These are phyloP conservation scores for Ophiostoma pallidulum DNA, from an alignment of 2,329 filamentous ascomycete species.

Conservation along the genomic window DNA sequence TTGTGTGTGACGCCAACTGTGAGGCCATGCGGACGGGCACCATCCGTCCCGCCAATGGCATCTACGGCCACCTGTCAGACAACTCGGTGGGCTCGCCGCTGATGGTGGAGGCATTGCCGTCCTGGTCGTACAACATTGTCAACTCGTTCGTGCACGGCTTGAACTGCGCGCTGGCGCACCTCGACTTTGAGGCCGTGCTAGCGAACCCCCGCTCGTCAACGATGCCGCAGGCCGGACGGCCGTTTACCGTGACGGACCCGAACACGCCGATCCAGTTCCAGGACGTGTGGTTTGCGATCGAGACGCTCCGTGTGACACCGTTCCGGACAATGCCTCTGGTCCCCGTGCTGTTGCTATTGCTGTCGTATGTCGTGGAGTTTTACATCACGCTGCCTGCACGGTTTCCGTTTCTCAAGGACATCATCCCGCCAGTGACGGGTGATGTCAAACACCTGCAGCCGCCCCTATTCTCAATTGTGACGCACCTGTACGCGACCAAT, in stretches of 20 bases:
- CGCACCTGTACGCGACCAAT: conserved; percentile 30
- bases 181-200: conserved; percentile 33
- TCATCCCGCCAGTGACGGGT: conserved; percentile 26
- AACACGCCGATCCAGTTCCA: conserved; percentile 31
- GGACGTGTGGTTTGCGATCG: conserved; percentile 28
- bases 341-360: conserved; percentile 27
- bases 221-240: conserved; percentile 27
- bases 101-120: conserved; percentile 27
- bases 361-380: conserved; percentile 28
- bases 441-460: conserved; percentile 30
- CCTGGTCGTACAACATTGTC: conserved; percentile 32
- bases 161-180: conserved; percentile 33
- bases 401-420: conserved; percentile 20
- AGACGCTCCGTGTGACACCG: conserved; percentile 26
- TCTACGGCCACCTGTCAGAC: conserved; percentile 42
- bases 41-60: conserved; percentile 42
- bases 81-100: conserved; percentile 36
- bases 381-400: conserved; percentile 26
- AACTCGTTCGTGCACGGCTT: conserved; percentile 33
- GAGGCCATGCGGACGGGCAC: conserved; percentile 37
- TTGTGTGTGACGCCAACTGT: conserved; percentile 29
- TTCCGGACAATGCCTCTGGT: conserved; percentile 25
- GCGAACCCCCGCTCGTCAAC: conserved; percentile 18
- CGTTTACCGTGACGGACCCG: conserved; percentile 33
- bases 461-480: conserved; percentile 31